A percentile compares a stretch with the other conserved stretches of the same genome.
Conservation (phyloP, 345 rosid species). For the Streptanthus diversifolius region DNA sequence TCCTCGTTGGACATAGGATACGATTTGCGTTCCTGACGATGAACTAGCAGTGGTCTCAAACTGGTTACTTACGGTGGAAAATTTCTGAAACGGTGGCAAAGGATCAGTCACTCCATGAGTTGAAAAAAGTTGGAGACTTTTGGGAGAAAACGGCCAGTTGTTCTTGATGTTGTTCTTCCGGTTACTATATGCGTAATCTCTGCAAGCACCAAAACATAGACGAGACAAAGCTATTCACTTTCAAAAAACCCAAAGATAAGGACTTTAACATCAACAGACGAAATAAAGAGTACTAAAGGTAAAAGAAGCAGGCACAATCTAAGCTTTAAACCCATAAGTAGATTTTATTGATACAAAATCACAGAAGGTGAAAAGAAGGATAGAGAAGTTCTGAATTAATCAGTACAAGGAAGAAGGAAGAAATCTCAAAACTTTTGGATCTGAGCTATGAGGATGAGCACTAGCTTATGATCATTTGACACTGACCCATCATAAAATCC, state of each 20-base stretch:
- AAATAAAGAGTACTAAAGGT: neutral
- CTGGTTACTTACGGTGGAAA: constrained; percentile 43
- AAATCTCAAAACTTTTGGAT: constrained; percentile 26
- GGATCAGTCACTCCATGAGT: constrained; percentile 85
- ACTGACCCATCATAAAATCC: constrained; percentile 26
- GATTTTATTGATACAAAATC: neutral
- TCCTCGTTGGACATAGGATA: constrained; percentile 26
- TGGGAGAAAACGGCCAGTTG: constrained; percentile 87
- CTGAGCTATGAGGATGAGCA: constrained; percentile 2
- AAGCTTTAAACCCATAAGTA: neutral
- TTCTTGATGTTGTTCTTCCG: constrained; percentile 73
- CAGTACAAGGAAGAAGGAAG: constrained; percentile 10
- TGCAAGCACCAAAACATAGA: constrained; percentile 37
- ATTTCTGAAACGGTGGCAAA: constrained; percentile 76
- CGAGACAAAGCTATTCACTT: constrained; percentile 3
- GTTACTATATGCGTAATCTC: constrained; percentile 79
- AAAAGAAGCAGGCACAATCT: neutral
- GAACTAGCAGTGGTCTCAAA: constrained; percentile 29
- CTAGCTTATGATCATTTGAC: constrained; percentile 8
- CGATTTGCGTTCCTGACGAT: constrained; percentile 35
- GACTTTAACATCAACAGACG: neutral
- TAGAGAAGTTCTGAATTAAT: constrained; percentile 35
- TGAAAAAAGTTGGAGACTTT: constrained; percentile 71
- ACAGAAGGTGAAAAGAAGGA: too few species aligned
- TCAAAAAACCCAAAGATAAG: neutral